These are phyloP conservation scores for Lactarius indigo DNA, from an alignment of 768 basidiomycete species.

Conservation along the genomic window DNA sequence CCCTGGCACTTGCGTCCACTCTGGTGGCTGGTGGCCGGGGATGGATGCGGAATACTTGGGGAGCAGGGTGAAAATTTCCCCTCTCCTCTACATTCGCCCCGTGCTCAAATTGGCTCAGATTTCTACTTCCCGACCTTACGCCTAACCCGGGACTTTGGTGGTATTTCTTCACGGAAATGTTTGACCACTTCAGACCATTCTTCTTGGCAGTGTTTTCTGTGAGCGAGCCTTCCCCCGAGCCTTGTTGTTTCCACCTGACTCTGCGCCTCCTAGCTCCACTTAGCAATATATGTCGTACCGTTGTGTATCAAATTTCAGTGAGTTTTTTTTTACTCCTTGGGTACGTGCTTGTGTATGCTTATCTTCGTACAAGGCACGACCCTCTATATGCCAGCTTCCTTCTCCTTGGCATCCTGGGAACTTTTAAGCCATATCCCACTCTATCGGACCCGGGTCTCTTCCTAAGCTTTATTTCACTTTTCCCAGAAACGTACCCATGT, in stretches of 20 bases:
- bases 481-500: conserved; percentile 85
- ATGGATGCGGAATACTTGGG: conserved; percentile 83
- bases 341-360: neutral
- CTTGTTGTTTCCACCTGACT: neutral
- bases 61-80: conserved; percentile 57
- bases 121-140: conserved; percentile 83
- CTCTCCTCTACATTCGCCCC: conserved; percentile 1
- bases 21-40: conserved; percentile 55
- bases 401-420: conserved; percentile 70
- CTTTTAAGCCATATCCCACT: conserved; percentile 90
- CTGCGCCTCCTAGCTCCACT: conserved; percentile 57
- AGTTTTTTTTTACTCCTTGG: conserved; percentile 26
- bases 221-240: conserved; percentile 30
- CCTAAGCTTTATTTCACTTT: conserved; percentile 72
- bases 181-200: conserved; percentile 94
- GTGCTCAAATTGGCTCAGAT: conserved; percentile 39
- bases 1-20: conserved; percentile 50
- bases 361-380: conserved; percentile 57
- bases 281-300: conserved; percentile 77
- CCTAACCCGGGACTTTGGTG: conserved; percentile 96
- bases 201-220: conserved; percentile 95
- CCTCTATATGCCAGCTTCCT: conserved; percentile 76
- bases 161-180: conserved; percentile 99
- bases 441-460: conserved; percentile 88
- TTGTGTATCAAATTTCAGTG: conserved; percentile 87